Evolutionary conservation across 2,329 filamentous ascomycete species (phyloP).

Genomic region (Metarhizium humberi): DNA sequence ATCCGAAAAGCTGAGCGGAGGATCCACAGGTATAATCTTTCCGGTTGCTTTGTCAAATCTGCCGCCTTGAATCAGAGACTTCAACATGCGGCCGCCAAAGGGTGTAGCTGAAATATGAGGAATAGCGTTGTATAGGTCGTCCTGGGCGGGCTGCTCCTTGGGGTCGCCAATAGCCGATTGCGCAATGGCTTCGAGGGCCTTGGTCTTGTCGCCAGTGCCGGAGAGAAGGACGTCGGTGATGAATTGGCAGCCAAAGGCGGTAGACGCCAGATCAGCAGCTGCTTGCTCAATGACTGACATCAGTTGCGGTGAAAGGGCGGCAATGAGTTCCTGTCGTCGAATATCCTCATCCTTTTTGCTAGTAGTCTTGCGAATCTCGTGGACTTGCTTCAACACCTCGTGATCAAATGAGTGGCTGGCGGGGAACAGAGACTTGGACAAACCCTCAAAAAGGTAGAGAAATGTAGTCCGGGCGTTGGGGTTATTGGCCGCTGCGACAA

Average conservation of each 20-base stretch:
- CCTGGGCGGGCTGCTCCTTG: slow-evolving; percentile 28
- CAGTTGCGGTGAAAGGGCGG: slow-evolving; percentile 63
- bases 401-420: slow-evolving; percentile 55
- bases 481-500: slow-evolving; percentile 56
- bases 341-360: slow-evolving; percentile 84
- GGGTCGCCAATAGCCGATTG: slow-evolving; percentile 51
- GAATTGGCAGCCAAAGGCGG: slow-evolving; percentile 80
- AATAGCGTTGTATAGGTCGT: slow-evolving; percentile 25
- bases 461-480: slow-evolving; percentile 57
- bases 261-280: slow-evolving; percentile 58
- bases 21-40: slow-evolving; percentile 60
- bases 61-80: slow-evolving; percentile 82
- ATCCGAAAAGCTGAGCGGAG: slow-evolving; percentile 70
- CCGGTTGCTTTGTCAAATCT: slow-evolving; percentile 70
- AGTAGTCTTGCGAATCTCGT: slow-evolving; percentile 69
- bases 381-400: slow-evolving; percentile 66
- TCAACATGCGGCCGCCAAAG: slow-evolving; percentile 73
- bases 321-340: slow-evolving; percentile 67
- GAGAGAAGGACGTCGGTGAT: slow-evolving; percentile 74
- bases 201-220: slow-evolving; percentile 64
- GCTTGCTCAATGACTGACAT: slow-evolving; percentile 63
- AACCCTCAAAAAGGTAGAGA: slow-evolving; percentile 70
- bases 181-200: slow-evolving; percentile 63
- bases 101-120: slow-evolving; percentile 52
- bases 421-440: slow-evolving; percentile 53